Percentiles rank a stretch among this genome's conserved stretches.
Conservation (phyloP, 2,329 filamentous ascomycete species). For the Alternaria panax region DNA sequence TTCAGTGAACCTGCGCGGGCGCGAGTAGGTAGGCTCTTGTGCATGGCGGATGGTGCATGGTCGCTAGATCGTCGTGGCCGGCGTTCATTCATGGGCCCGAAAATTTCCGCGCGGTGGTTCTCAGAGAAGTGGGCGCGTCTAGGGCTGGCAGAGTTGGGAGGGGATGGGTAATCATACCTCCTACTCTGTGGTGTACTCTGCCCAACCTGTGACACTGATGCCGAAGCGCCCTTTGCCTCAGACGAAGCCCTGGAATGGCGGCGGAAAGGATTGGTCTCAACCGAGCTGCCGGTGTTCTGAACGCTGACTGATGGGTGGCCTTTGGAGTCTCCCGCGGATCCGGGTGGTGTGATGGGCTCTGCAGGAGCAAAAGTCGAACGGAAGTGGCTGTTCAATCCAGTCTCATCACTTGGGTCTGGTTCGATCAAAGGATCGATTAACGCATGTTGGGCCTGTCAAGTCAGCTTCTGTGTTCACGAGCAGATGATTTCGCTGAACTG, state of each 20-base stretch:
- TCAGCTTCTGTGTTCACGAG: constrained; percentile 9
- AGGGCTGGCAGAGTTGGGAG: constrained; percentile 64
- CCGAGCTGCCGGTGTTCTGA: constrained; percentile 49
- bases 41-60: constrained; percentile 28
- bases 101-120: constrained; percentile 43
- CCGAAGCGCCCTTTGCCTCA: constrained; percentile 34
- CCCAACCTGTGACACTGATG: constrained; percentile 24
- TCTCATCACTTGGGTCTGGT: constrained; percentile 72
- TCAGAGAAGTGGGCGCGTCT: constrained; percentile 50
- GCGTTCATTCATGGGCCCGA: constrained; percentile 38
- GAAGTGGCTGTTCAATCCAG: constrained; percentile 68
- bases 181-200: constrained; percentile 30
- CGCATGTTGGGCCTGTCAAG: constrained; percentile 66
- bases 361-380: constrained; percentile 54
- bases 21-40: constrained; percentile 33
- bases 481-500: not conserved
- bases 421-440: constrained; percentile 74
- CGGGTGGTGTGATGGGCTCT: constrained; percentile 43
- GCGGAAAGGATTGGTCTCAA: constrained; percentile 55
- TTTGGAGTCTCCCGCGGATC: constrained; percentile 37
- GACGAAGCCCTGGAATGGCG: constrained; percentile 40
- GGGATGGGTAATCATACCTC: constrained; percentile 56
- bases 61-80: constrained; percentile 48
- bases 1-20: constrained; percentile 61
- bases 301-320: constrained; percentile 33